These are phyloP conservation scores for Zea luxurians DNA, from an alignment of 176 grass and related monocot species.

Conservation along the genomic window DNA sequence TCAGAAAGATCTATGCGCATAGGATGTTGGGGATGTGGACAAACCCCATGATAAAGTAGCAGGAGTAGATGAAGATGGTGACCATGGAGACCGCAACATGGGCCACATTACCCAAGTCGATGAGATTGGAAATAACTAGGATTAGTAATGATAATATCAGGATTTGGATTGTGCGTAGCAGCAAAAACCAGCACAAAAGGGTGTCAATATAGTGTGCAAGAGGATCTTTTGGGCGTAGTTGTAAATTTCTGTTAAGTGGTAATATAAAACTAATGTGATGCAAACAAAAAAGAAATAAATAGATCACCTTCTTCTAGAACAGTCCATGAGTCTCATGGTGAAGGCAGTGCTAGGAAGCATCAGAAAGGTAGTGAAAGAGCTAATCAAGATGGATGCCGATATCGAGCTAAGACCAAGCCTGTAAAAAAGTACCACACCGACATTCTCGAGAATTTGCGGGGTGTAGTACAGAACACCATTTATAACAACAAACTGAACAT, in stretches of 20 bases:
- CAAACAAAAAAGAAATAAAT: too few species aligned
- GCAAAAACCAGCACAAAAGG: slow-evolving; percentile 61
- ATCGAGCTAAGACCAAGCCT: slow-evolving; percentile 66
- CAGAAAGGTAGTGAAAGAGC: slow-evolving; percentile 81
- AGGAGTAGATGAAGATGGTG: slow-evolving; percentile 85
- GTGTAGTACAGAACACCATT: slow-evolving; percentile 98
- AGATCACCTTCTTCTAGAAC: slow-evolving; percentile 79
- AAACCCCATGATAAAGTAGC: slow-evolving; percentile 92
- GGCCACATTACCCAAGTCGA: slow-evolving; percentile 61
- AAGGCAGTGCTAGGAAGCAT: slow-evolving; percentile 93
- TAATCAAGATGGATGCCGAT: slow-evolving; percentile 94
- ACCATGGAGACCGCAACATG: slow-evolving; percentile 73
- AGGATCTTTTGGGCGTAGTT: too few species aligned
- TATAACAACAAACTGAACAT: slow-evolving; percentile 88
- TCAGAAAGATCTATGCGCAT: slow-evolving; percentile 90
- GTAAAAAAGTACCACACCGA: slow-evolving; percentile 79
- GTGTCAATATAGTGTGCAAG: too few species aligned
- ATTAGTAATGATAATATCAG: slow-evolving; percentile 64
- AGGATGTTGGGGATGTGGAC: slow-evolving; percentile 87
- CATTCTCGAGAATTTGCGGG: slow-evolving; percentile 94
- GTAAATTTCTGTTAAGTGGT: too few species aligned
- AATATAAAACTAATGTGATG: too few species aligned
- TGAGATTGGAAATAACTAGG: slow-evolving; percentile 67
- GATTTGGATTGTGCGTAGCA: slow-evolving; percentile 78
- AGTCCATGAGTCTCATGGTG: slow-evolving; percentile 96